Conservation (phyloP, 2,329 filamentous ascomycete species). For the Daldinia sp. region DNA sequence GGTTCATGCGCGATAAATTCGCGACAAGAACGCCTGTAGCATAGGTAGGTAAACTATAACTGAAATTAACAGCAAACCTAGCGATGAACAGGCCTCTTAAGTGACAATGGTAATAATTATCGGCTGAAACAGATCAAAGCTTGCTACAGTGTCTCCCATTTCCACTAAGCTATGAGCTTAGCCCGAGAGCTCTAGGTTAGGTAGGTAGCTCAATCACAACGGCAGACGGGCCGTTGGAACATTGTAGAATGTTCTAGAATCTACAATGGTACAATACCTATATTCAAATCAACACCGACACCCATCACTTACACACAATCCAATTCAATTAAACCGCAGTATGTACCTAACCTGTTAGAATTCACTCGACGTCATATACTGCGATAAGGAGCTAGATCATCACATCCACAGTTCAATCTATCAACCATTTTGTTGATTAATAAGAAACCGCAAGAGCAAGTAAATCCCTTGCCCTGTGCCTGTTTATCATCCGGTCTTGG, state of each 20-base stretch:
- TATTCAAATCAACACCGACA: neutral
- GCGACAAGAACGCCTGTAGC: slow-evolving; percentile 3
- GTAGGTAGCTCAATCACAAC: too few species aligned
- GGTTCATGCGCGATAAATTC: slow-evolving; percentile 7
- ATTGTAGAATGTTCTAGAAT: slow-evolving; percentile 34
- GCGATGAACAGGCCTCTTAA: too few species aligned
- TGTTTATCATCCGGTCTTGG: slow-evolving; percentile 24
- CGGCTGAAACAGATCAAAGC: neutral
- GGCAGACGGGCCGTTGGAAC: neutral
- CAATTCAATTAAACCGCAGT: neutral
- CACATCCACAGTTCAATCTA: neutral
- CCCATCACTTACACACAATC: too few species aligned
- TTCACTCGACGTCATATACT: too few species aligned
- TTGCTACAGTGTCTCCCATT: neutral
- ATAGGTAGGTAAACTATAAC: neutral
- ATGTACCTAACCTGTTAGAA: too few species aligned
- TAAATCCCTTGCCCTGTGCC: slow-evolving; percentile 4
- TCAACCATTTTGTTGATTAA: neutral
- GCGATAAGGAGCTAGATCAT: neutral
- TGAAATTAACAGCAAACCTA: too few species aligned
- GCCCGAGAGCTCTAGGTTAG: neutral
- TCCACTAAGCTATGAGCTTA: too few species aligned
- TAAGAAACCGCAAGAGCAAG: neutral
- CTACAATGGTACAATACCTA: neutral
- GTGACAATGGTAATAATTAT: too few species aligned